A percentile compares a stretch with the other conserved stretches of the same genome.
These are phyloP conservation scores for Chenopodium album DNA, from an alignment of 148 eudicot species.

Conservation along the genomic window DNA sequence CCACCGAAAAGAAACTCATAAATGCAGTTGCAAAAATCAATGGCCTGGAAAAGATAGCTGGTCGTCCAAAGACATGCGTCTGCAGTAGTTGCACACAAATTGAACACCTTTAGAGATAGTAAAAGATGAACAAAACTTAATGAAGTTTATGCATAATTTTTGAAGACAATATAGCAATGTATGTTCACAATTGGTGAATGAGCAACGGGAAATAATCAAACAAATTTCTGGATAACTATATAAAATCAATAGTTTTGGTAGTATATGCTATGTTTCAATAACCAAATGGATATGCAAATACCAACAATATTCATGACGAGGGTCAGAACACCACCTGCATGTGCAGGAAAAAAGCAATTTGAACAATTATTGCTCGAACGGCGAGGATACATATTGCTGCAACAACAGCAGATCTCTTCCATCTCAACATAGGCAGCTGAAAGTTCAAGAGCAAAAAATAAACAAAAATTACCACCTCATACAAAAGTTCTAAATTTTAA, in stretches of 20 bases:
- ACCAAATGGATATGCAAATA: background rate
- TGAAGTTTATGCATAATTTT: background rate
- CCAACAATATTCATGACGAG: background rate
- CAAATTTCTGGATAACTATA: background rate
- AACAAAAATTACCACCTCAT: slow-evolving; percentile 11
- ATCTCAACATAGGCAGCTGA: slow-evolving; percentile 86
- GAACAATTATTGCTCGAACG: slow-evolving; percentile 93
- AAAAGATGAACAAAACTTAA: background rate
- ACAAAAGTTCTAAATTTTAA: background rate
- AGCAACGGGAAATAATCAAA: no score
- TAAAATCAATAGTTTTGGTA: background rate
- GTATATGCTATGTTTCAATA: background rate
- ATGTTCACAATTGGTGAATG: background rate
- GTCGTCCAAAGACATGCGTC: slow-evolving; percentile 75
- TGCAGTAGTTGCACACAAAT: slow-evolving; percentile 36
- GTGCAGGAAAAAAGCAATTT: slow-evolving; percentile 91
- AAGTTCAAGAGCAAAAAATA: slow-evolving; percentile 23
- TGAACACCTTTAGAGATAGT: background rate
- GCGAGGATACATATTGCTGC: slow-evolving; percentile 98
- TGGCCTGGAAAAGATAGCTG: slow-evolving; percentile 73
- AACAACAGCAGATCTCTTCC: slow-evolving; percentile 93
- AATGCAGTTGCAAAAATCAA: slow-evolving; percentile 94
- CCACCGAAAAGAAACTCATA: slow-evolving; percentile 99
- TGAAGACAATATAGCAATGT: background rate
- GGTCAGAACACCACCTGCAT: slow-evolving; percentile 58